Conservation (phyloP, 2,329 filamentous ascomycete species). For the Pseudogymnoascus sp. region DNA sequence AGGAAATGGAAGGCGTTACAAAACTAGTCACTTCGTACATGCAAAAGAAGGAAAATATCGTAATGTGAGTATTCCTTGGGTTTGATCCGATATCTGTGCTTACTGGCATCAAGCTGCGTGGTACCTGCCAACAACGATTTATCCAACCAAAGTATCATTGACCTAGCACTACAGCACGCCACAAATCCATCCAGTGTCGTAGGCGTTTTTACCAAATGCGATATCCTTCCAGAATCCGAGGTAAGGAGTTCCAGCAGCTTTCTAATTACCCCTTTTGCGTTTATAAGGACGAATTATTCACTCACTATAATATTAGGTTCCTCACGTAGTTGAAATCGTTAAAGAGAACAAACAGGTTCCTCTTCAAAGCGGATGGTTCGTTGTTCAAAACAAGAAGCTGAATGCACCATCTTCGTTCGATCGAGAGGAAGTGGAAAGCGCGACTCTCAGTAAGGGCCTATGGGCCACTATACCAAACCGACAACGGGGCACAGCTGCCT, state of each 20-base stretch:
- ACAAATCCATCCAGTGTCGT: neutral
- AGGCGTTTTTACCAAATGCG: neutral
- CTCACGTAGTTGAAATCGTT: neutral
- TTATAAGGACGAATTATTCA: neutral
- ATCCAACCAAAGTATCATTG: neutral
- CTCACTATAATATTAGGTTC: neutral
- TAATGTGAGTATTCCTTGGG: neutral
- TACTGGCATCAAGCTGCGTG: neutral
- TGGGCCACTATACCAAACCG: conserved; percentile 25
- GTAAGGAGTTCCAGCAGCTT: neutral
- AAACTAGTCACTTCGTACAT: no score
- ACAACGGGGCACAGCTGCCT: conserved; percentile 26
- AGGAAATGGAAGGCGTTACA: no score
- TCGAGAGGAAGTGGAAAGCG: conserved; percentile 23
- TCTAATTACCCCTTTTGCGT: neutral
- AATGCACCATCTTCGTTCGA: conserved; percentile 21
- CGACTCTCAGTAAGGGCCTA: conserved; percentile 24
- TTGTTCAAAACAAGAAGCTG: neutral
- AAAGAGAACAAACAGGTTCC: neutral
- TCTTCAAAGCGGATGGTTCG: neutral
- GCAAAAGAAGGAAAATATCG: neutral
- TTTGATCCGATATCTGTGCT: neutral
- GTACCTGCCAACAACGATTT: neutral
- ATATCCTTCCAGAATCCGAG: neutral
- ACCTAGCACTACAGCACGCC: neutral